A percentile compares a stretch with the other conserved stretches of the same genome.
Evolutionary conservation across 495 filamentous ascomycete genomes (phyloP).

Genomic region (Tuber brumale): DNA sequence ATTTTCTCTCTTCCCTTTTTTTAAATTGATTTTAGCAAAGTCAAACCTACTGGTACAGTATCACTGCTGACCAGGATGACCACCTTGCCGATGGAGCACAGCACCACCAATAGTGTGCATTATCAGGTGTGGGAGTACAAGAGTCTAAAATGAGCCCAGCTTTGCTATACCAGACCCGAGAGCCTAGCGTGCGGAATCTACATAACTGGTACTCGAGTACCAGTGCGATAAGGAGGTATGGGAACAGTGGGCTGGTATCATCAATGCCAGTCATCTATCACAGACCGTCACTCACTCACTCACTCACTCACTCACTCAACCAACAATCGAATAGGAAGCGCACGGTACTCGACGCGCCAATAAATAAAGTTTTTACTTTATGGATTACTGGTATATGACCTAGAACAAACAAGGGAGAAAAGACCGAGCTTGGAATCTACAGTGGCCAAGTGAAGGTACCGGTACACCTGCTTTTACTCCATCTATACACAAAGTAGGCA

Average conservation of each 20-base stretch:
- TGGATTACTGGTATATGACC: neutral
- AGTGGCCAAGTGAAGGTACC: neutral
- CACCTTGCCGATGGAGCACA: neutral
- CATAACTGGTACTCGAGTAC: neutral
- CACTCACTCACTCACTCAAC: neutral
- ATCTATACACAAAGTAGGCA: neutral
- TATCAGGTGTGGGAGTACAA: conserved; percentile 1
- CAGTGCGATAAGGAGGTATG: neutral
- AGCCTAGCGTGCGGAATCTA: conserved; percentile 2
- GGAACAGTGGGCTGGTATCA: neutral
- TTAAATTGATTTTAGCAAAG: neutral
- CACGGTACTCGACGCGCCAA: neutral
- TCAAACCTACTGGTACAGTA: neutral
- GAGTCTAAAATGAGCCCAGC: neutral
- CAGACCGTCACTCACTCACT: neutral
- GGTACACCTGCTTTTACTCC: neutral
- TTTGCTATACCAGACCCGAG: neutral
- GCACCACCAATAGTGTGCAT: neutral
- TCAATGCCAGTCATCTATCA: neutral
- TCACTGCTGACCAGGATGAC: neutral
- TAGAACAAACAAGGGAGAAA: neutral
- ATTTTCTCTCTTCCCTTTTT: neutral
- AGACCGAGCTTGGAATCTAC: neutral
- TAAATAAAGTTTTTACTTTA: neutral
- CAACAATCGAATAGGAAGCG: neutral